These are phyloP conservation scores for Combretum micranthum DNA, from an alignment of 345 rosid genomes.

Conservation along the genomic window DNA sequence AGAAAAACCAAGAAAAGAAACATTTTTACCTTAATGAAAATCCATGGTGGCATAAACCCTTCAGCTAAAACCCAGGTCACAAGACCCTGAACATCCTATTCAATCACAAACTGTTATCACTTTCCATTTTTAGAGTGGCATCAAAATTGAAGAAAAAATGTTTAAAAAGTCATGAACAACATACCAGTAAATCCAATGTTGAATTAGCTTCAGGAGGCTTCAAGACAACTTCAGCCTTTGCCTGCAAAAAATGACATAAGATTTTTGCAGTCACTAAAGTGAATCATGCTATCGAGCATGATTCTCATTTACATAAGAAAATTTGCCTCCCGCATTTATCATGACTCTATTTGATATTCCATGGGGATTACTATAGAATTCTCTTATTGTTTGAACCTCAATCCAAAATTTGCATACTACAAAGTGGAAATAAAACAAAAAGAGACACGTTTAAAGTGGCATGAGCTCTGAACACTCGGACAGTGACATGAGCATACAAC, in stretches of 20 bases:
- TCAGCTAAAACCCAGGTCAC: constrained; percentile 97
- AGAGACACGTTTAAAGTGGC: too few relatives aligned
- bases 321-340: too few relatives aligned
- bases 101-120: constrained; percentile 10
- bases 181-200: constrained; percentile 67
- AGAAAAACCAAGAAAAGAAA: background rate
- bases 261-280: too few relatives aligned
- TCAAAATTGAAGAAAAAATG: background rate
- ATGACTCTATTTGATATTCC: too few relatives aligned
- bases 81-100: constrained; percentile 89
- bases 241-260: constrained; percentile 34
- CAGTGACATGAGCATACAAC: too few relatives aligned
- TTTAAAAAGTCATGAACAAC: constrained; percentile 1
- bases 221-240: constrained; percentile 69
- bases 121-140: background rate
- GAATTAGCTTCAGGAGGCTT: constrained; percentile 47
- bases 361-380: too few relatives aligned
- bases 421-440: too few relatives aligned
- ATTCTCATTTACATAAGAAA: too few relatives aligned
- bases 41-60: constrained; percentile 92
- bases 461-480: too few relatives aligned
- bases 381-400: too few relatives aligned
- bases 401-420: too few relatives aligned
- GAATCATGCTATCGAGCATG: too few relatives aligned
- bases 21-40: constrained; percentile 59